Evolutionary conservation across 148 eudicot genomes (phyloP).

Genomic region (Polygonum aviculare): DNA sequence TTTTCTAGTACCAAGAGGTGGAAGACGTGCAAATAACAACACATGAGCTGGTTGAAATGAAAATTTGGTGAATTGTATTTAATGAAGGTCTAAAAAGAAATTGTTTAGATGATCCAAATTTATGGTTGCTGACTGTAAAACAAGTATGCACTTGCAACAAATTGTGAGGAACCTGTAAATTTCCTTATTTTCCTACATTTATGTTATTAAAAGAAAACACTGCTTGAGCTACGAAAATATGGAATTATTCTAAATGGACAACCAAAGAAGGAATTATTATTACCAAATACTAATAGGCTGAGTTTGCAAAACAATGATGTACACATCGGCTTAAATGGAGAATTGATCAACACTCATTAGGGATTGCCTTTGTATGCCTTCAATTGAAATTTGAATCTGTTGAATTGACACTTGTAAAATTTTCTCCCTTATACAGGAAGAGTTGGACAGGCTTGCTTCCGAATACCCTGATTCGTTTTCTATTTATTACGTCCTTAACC

Average conservation of each 20-base stretch:
- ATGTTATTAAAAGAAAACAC: background rate
- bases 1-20: background rate
- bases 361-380: background rate
- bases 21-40: background rate
- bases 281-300: background rate
- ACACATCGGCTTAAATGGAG: background rate
- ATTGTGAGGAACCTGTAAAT: background rate
- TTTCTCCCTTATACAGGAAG: constrained; percentile 45
- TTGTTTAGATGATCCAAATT: background rate
- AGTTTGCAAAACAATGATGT: background rate
- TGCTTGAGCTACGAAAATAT: background rate
- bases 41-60: background rate
- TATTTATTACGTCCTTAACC: constrained; percentile 67
- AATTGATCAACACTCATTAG: background rate
- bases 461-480: constrained; percentile 61
- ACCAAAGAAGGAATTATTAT: background rate
- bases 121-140: background rate
- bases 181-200: background rate
- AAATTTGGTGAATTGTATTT: background rate
- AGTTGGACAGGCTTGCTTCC: constrained; percentile 52
- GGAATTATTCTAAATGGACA: background rate
- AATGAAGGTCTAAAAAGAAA: background rate
- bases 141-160: background rate
- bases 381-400: background rate
- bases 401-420: background rate